Base-by-base conservation (phyloP, 345 rosid genomes). In the Lagerstroemia speciosa region DNA sequence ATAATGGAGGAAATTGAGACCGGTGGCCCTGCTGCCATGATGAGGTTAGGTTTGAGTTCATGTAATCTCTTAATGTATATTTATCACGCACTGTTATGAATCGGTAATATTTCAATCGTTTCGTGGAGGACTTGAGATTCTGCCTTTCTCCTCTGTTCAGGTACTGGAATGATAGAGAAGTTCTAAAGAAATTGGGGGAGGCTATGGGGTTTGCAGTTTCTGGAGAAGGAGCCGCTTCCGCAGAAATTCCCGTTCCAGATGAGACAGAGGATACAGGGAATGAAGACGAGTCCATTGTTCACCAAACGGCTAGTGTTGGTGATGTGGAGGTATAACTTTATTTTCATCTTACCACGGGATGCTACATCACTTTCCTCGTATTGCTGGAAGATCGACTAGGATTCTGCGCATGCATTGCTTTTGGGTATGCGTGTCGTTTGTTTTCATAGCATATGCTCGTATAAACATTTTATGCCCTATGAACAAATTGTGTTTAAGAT, bases 121-220 rank as follows among this genome's bases (percentile, higher is more conserved):
- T 48, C 30, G 4, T 22, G 14, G 30, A 20, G 60, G 30, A 4
- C 20, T 10, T n/a, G 29, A 2, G 20, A n/a, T 58, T 58, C 20
- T 27, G 33, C 6, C 11, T 6, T n/a, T 24, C 38, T 32, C 53
- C 57, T 41, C 41, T 72, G 37, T 38, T 26, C 70, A 91, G 99
- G 93, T 91, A 94, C 82, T 89, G 98, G 99, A 89, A 91, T 74
- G 95, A 91, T 72, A 86, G 84, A 78, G 97, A 88, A 0, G 89
- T 89, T 60, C 76, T 91, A 74, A 80, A 87, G 80, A 91, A 91
- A 84, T 83, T 94, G 65, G 98, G 99, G 62, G 96, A 89, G 83
- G 98, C 97, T 69, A 94, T 94, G 97, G 96, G 99, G 55, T 87
- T 91, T 75, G 85, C 96, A 22, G 84, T 85, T 75, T 67, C 73